Conservation (phyloP, 1,284 basidiomycete species). For the Calocybe gambosa region DNA sequence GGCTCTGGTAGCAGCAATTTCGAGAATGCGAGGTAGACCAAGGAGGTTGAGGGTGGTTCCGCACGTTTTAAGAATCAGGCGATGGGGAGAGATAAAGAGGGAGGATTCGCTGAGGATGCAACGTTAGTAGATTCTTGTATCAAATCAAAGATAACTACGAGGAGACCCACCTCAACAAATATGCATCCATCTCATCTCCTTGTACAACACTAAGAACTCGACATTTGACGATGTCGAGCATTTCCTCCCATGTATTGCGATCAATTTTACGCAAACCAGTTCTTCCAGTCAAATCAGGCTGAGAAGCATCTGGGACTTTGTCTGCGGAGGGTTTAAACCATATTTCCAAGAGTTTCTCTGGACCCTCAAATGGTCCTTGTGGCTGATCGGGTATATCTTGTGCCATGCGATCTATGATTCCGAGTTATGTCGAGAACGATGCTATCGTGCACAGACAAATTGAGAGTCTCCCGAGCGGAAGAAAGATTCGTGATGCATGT, state of each 20-base stretch:
- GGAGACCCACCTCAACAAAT: constrained; percentile 80
- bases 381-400: constrained; percentile 31
- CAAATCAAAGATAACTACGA: no score
- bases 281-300: constrained; percentile 31
- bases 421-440: constrained; percentile 17
- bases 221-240: constrained; percentile 97
- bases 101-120: constrained; percentile 99
- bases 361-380: constrained; percentile 70
- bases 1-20: constrained; percentile 80
- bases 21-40: constrained; percentile 88
- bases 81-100: constrained; percentile 93
- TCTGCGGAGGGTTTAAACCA: constrained; percentile 88
- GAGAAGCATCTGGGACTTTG: constrained; percentile 43
- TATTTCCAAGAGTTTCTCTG: constrained; percentile 96
- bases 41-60: constrained; percentile 97
- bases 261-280: constrained; percentile 77
- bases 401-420: constrained; percentile 22
- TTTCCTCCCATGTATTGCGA: constrained; percentile 86
- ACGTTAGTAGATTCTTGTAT: no score
- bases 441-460: constrained; percentile 51
- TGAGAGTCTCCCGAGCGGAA: constrained; percentile 34
- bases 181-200: constrained; percentile 89
- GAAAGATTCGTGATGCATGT: constrained; percentile 53
- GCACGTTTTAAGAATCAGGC: constrained; percentile 97
- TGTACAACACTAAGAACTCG: constrained; percentile 90